Evolutionary conservation across 2,329 filamentous ascomycete species (phyloP), one percentile per base, ranked within the genome.

Genomic region (Nothophaeocryptopus gaeumannii): DNA sequence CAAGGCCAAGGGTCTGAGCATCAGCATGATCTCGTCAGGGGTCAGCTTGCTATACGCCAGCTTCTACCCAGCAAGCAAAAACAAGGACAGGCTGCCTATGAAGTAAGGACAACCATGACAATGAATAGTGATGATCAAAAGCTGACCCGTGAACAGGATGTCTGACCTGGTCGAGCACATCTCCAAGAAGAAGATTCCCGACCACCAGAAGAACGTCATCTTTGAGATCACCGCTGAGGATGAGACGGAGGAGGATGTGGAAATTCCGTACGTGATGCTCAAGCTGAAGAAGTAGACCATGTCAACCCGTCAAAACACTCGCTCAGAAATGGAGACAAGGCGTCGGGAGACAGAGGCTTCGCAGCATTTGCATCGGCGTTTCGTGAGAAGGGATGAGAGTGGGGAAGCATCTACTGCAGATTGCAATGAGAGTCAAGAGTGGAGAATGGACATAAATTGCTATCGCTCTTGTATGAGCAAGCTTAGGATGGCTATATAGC

Each of bases 181-280:
- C 56, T 95, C 89, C 54, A 95, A 92, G 79, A 96, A 96, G 77
- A 80, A 85, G 2, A 86, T 99, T 50, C 92, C 93, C 0, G 80
- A 82, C 3, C 92, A 97, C 68, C 89, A 96, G 75, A 93, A 88
- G 78, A 92, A 96, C 64, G 82, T 97, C 56, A 96, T 97, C 62
- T 95, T 97, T 66, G 93, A 97, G 75, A 87, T 96, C 59, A 95
- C 93, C 5, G 89, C 87, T 0, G 92, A 97, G 68, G 93, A 97
- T 66, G 75, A 82, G 65, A 85, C 83, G 3, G 92, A 88, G 56
- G 89, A 97, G 73, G 93, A 99, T 69, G 92, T 97, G 1, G 93
- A 99, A 73, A 87, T 97, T 59, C 93, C 93, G 3, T 97, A 96
- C 70, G 89, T 97, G 64, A 95, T 92, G 83, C 83, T 96, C 58